These are phyloP conservation scores for Trichomonas gallinae DNA, from an alignment of 208 protist genomes.

Conservation along the genomic window DNA sequence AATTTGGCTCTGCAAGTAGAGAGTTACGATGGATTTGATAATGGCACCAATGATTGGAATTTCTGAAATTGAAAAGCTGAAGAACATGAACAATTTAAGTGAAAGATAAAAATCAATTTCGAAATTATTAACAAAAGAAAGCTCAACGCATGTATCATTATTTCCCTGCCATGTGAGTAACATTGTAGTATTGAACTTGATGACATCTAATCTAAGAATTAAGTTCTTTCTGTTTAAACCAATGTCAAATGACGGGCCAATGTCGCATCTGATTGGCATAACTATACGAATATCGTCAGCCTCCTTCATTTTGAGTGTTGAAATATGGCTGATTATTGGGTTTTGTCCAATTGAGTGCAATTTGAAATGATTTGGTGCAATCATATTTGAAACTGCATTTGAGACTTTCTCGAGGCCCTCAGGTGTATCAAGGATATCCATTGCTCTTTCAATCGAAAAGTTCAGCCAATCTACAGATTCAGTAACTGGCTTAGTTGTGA, in stretches of 20 bases:
- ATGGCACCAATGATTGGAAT: background rate
- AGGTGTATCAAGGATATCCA: background rate
- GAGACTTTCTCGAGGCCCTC: background rate
- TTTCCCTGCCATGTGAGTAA: background rate
- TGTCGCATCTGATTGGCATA: background rate
- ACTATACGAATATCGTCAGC: background rate
- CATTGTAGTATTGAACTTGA: background rate
- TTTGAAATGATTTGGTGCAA: background rate
- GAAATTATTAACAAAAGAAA: background rate
- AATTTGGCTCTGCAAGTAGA: background rate
- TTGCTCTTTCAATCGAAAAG: background rate
- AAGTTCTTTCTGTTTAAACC: background rate
- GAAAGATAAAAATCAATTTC: background rate
- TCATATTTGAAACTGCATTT: background rate
- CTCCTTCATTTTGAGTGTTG: constrained; percentile 2
- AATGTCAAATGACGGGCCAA: background rate
- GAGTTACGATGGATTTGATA: background rate
- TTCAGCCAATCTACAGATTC: constrained; percentile 7
- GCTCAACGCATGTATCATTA: background rate
- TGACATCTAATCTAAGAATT: background rate
- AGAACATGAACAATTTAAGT: background rate
- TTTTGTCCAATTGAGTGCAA: background rate
- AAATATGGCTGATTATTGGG: background rate
- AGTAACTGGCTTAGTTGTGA: background rate
- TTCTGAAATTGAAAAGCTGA: background rate